A percentile compares a stretch with the other conserved stretches of the same genome.
These are phyloP conservation scores for Linnemannia exigua DNA, from an alignment of 192 early-diverging fungal genomes.

Conservation along the genomic window DNA sequence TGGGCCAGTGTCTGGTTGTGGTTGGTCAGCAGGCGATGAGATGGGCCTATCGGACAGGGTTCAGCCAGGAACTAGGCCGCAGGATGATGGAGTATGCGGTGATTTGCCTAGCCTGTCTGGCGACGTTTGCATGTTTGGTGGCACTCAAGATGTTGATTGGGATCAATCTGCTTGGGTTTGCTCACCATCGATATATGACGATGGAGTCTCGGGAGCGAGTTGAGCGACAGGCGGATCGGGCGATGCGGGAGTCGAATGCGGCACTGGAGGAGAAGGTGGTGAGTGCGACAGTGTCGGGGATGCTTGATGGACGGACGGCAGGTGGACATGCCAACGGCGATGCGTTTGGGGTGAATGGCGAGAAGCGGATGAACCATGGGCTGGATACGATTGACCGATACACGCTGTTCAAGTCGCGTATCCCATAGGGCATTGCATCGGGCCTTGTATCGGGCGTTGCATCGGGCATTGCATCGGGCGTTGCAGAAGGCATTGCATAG, in stretches of 20 bases:
- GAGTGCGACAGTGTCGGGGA: constrained; percentile 19
- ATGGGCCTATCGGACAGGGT: constrained; percentile 15
- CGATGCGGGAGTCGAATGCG: constrained; percentile 50
- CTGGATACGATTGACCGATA: constrained; percentile 93
- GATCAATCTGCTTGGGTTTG: constrained; percentile 79
- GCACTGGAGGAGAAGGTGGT: constrained; percentile 60
- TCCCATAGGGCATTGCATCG: too few relatives aligned
- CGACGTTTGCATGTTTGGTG: constrained; percentile 69
- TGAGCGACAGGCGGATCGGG: constrained; percentile 60
- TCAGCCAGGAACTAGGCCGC: constrained; percentile 40
- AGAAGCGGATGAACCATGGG: constrained; percentile 68
- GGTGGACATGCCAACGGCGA: constrained; percentile 31
- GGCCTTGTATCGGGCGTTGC: too few relatives aligned
- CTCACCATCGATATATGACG: constrained; percentile 72
- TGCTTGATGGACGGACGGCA: constrained; percentile 55
- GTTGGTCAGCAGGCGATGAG: constrained; percentile 9
- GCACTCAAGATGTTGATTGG: constrained; percentile 84
- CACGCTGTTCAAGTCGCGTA: constrained; percentile 91
- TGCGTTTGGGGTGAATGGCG: constrained; percentile 50
- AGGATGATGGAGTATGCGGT: constrained; percentile 61
- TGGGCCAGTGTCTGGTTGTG: constrained; percentile 4
- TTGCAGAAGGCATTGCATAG: too few relatives aligned
- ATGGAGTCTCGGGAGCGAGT: constrained; percentile 67
- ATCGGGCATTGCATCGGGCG: too few relatives aligned
- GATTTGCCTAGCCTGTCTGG: constrained; percentile 58